These are phyloP conservation scores for Phlegmacium glaucopus DNA, from an alignment of 768 basidiomycete genomes.

Conservation along the genomic window DNA sequence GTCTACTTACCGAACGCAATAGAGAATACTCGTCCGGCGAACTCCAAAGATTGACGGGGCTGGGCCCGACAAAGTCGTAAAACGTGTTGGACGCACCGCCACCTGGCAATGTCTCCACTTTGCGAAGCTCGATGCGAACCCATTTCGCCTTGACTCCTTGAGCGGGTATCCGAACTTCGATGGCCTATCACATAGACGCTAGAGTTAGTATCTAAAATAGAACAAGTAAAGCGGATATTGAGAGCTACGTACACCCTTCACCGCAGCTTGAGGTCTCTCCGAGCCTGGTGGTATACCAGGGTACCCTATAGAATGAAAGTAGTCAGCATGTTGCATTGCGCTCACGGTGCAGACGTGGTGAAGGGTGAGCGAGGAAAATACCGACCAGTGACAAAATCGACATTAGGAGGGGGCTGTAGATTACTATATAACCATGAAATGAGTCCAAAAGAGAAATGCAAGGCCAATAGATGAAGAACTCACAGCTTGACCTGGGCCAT, in stretches of 20 bases:
- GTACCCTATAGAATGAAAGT: slow-evolving; percentile 46
- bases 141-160: slow-evolving; percentile 87
- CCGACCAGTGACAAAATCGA: slow-evolving; percentile 83
- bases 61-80: slow-evolving; percentile 77
- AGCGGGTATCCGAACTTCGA: slow-evolving; percentile 77
- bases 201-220: background rate
- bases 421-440: slow-evolving; percentile 47
- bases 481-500: slow-evolving; percentile 38
- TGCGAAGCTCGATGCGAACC: slow-evolving; percentile 88
- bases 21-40: slow-evolving; percentile 70
- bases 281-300: slow-evolving; percentile 82
- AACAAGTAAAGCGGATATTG: slow-evolving; percentile 1
- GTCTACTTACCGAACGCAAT: slow-evolving; percentile 58
- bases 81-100: slow-evolving; percentile 68
- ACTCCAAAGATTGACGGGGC: slow-evolving; percentile 82
- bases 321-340: slow-evolving; percentile 5
- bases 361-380: slow-evolving; percentile 8
- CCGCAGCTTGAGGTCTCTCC: slow-evolving; percentile 78
- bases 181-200: slow-evolving; percentile 55
- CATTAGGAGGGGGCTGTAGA: slow-evolving; percentile 83
- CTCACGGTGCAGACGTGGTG: too few relatives aligned
- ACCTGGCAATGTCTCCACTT: slow-evolving; percentile 80
- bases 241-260: slow-evolving; percentile 69
- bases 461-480: slow-evolving; percentile 7
- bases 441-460: background rate